A percentile compares a stretch with the other conserved stretches of the same genome.
Evolutionary conservation across 495 filamentous ascomycete species (phyloP).

Genomic region (Lophium mytilinum): DNA sequence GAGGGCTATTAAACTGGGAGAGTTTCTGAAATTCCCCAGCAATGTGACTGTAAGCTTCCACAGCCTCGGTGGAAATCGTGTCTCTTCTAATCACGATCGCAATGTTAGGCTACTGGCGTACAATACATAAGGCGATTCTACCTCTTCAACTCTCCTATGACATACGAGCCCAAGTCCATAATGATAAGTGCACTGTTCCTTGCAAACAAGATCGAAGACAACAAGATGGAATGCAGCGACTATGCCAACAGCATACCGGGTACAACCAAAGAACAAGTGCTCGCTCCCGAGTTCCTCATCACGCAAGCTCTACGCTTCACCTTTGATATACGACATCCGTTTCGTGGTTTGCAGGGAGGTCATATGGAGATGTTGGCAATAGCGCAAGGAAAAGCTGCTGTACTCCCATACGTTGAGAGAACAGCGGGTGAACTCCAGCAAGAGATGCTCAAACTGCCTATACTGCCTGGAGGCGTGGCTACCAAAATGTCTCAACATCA

Average conservation of each 20-base stretch:
- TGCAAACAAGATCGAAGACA: conserved; percentile 82
- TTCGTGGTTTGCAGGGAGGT: conserved; percentile 75
- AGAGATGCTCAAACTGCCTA: conserved; percentile 28
- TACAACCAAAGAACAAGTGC: conserved; percentile 64
- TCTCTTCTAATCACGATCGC: background rate
- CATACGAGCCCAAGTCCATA: conserved; percentile 82
- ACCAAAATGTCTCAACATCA: conserved; percentile 6
- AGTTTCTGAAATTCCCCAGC: conserved; percentile 61
- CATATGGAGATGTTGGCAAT: conserved; percentile 73
- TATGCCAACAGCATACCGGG: conserved; percentile 54
- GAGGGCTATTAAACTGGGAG: conserved; percentile 25
- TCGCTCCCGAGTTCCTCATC: conserved; percentile 83
- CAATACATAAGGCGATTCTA: conserved; percentile 93
- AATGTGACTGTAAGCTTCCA: conserved; percentile 58
- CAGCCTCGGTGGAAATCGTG: background rate
- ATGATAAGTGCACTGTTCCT: conserved; percentile 83
- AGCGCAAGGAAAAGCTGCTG: conserved; percentile 43
- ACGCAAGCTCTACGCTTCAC: conserved; percentile 90
- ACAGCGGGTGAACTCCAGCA: conserved; percentile 36
- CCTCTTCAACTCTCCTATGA: conserved; percentile 87
- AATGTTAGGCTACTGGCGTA: conserved; percentile 67
- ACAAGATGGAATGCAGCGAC: conserved; percentile 62
- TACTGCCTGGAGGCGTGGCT: conserved; percentile 7
- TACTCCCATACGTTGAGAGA: conserved; percentile 34
- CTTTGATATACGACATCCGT: conserved; percentile 87